Evolutionary conservation across 2,329 filamentous ascomycete genomes (phyloP), one percentile per base, ranked within the genome.

Genomic region (Penicillium sp.): DNA sequence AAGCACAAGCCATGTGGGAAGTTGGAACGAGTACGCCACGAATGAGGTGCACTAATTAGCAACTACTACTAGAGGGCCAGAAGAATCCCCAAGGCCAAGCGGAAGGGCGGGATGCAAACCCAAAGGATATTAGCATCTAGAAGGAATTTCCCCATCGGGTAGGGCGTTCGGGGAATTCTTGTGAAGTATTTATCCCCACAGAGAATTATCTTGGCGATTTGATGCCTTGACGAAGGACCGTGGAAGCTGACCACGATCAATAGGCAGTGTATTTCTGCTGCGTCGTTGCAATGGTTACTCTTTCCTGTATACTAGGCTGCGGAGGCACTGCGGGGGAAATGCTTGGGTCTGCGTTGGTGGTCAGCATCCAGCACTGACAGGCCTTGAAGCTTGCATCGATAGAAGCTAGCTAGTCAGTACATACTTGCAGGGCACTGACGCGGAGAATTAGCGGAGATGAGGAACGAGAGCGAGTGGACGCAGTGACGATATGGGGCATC

Each of bases 361-460:
- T n/a, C 43, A 47, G 25, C 43, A 0, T n/a, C n/a, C 6, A 15
- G 14, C 3, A 47, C 11, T n/a, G 22, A n/a, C 2, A 45, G 42
- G 11, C 45, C 28, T 34, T 10, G 31, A 31, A 31, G 22, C 22
- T 22, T 31, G 31, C 31, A 31, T 31, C 31, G 31, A 31, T 5
- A 10, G 28, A 34, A 34, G 45, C 45, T 34, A 28, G 15, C 8
- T 48, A 4, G 43, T 47, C n/a, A 22, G 5, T 22, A 28, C 22
- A 22, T 41, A 15, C 7, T 5, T 8, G 37, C n/a, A 28, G n/a
- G 37, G 22, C 25, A 17, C n/a, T 28, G 34, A 25, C n/a, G n/a
- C 58, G 58, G 58, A 54, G 54, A 60, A 60, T 60, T 60, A 60
- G 22, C 58, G 58, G 58, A 53, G 43, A 53, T 51, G 14, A 20